Base-by-base conservation (phyloP, 2,329 filamentous ascomycete species). In the Cordyceps javanica region DNA sequence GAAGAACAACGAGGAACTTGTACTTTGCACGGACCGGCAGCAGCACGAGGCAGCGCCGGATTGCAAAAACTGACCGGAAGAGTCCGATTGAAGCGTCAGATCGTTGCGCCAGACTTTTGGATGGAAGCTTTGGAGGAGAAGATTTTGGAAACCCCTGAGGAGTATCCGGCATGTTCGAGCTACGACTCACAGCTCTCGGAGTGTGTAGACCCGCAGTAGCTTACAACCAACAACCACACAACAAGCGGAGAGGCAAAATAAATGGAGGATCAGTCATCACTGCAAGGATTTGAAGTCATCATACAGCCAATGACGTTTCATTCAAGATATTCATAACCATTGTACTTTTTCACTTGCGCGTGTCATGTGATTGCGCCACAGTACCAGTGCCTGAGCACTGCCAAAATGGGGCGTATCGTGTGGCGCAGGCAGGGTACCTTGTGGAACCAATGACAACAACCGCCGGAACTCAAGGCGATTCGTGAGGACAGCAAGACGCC, bases 341-440 rank as follows among this genome's bases (percentile, higher is more conserved):
- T 7, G 11, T 25, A 25, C 26, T 16, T 21, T n/a, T n/a, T n/a
- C n/a, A n/a, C n/a, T 8, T 25, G 14, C 23, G 14, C 23, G 28
- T 19, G 39, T 54, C 41, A 45, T 48, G 53, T 55, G 53, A 38
- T 41, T 38, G 42, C 53, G 53, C 53, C 53, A 55, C 53, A 23
- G 7, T 36, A 19, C 50, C 11, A 32, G 25, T 38, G 53, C 28
- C 28, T 14, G 39, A 34, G 39, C 41, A 32, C 30, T 48, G 21
- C 52, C 41, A 25, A 42, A 42, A 28, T 55, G 42, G 30, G 52
- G 52, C 52, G 23, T 41, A 42, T 44, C 38, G 26, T 54, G 53
- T 55, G 53, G 53, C 53, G 53, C 53, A 55, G 53, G 28, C 23
- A 28, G 48, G 53, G 28, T n/a, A 28, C 14, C 16, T 8, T 16